These are phyloP conservation scores for Linnemannia hyalina DNA, from an alignment of 192 early-diverging fungal species.

Conservation along the genomic window DNA sequence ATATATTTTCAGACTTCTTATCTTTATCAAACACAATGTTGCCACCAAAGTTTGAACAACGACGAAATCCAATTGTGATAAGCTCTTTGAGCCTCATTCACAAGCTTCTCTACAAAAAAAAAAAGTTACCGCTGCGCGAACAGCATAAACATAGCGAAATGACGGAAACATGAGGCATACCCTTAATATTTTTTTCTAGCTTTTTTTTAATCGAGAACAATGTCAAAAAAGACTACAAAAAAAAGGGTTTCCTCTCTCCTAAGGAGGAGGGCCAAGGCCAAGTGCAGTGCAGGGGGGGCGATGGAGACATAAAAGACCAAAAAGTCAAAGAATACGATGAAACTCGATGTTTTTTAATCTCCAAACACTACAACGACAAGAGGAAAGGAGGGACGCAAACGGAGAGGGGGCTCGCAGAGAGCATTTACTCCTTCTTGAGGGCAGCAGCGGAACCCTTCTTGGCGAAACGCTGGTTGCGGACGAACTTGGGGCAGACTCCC, in stretches of 20 bases:
- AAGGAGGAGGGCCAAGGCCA: conserved; percentile 2
- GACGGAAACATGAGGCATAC: not conserved
- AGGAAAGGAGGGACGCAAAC: conserved; percentile 5
- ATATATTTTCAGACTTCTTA: not conserved
- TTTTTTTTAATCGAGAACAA: not conserved
- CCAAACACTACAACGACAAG: conserved; percentile 12
- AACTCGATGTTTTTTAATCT: conserved; percentile 23
- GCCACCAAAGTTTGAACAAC: no score
- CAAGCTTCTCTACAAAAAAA: no score
- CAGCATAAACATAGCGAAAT: no score
- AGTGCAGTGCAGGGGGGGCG: not conserved
- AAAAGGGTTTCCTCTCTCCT: not conserved
- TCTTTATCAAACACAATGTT: not conserved
- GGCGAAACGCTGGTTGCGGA: conserved; percentile 98
- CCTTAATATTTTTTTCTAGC: not conserved
- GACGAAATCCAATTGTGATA: no score
- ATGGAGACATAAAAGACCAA: not conserved
- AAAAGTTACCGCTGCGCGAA: no score
- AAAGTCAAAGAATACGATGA: conserved; percentile 5
- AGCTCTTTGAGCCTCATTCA: no score
- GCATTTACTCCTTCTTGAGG: conserved; percentile 59
- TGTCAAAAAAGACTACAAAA: not conserved
- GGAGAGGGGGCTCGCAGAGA: no score
- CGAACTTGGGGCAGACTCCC: conserved; percentile 95
- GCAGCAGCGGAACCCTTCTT: conserved; percentile 78